These are phyloP conservation scores for Aspergillus brasiliensis DNA, from an alignment of 2,329 filamentous ascomycete genomes.

Conservation along the genomic window DNA sequence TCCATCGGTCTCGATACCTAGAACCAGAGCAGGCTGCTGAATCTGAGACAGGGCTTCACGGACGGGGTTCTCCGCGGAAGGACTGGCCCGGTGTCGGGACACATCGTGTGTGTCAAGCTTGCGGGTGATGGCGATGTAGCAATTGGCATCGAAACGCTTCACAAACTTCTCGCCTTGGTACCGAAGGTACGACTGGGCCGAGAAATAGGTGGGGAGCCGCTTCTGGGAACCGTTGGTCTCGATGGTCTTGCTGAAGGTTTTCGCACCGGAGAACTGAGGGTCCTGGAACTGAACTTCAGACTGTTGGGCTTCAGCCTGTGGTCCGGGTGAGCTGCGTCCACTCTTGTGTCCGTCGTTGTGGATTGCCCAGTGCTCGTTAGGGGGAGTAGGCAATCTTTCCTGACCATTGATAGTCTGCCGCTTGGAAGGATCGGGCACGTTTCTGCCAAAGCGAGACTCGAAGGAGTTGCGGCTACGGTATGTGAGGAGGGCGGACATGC, in stretches of 20 bases:
- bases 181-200: conserved; percentile 92
- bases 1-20: conserved; percentile 94
- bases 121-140: conserved; percentile 97
- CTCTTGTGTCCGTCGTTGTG: conserved; percentile 78
- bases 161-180: conserved; percentile 98
- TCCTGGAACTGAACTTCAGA: conserved; percentile 53
- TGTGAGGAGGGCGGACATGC: conserved; percentile 94
- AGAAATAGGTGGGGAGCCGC: conserved; percentile 82
- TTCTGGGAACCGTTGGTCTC: conserved; percentile 39
- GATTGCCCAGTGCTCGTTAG: conserved; percentile 74
- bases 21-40: conserved; percentile 82
- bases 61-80: conserved; percentile 53
- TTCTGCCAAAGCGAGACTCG: conserved; percentile 90
- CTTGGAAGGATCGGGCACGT: conserved; percentile 82
- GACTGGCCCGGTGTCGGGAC: conserved; percentile 67
- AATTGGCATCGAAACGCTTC: conserved; percentile 95
- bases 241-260: conserved; percentile 50
- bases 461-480: conserved; percentile 98
- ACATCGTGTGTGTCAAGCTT: conserved; percentile 98
- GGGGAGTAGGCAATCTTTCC: conserved; percentile 60
- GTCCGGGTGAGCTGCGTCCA: conserved; percentile 31
- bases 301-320: conserved; percentile 12
- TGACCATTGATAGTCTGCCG: conserved; percentile 78
- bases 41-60: conserved; percentile 77
- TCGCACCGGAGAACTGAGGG: conserved; percentile 72